phyloP scores from a whole-genome alignment of 2,329 filamentous ascomycete species.

The Hypoxylon sp. region DNA sequence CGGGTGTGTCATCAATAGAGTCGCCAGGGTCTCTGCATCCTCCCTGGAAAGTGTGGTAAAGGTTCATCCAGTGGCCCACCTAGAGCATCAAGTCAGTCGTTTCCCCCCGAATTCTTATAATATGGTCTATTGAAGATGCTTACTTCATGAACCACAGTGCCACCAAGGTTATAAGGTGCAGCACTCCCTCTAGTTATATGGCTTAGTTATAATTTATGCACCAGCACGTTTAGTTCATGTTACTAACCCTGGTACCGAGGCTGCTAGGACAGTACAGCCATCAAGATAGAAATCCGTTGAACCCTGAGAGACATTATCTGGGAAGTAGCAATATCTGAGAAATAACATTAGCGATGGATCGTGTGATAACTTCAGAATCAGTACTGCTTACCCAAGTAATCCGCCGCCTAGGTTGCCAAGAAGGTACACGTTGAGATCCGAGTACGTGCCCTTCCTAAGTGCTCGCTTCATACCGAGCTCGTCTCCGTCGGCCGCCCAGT shows the following conservation, averaged over 20 bases:
- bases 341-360: background rate
- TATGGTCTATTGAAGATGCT: background rate
- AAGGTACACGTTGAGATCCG: slow-evolving; percentile 65
- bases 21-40: slow-evolving; percentile 59
- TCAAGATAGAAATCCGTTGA: slow-evolving; percentile 57
- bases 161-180: slow-evolving; percentile 54
- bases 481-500: slow-evolving; percentile 61
- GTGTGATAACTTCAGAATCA: background rate
- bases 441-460: slow-evolving; percentile 63
- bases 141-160: slow-evolving; percentile 58
- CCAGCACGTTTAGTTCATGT: no score
- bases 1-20: slow-evolving; percentile 59
- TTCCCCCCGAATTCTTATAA: background rate
- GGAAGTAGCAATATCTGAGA: slow-evolving; percentile 62
- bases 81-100: slow-evolving; percentile 14
- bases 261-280: slow-evolving; percentile 52
- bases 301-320: slow-evolving; percentile 54
- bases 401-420: slow-evolving; percentile 55
- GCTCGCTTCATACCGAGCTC: slow-evolving; percentile 62
- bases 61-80: slow-evolving; percentile 60
- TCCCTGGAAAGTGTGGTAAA: slow-evolving; percentile 62
- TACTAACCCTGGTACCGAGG: slow-evolving; percentile 45
- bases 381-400: slow-evolving; percentile 55
- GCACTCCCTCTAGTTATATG: slow-evolving; percentile 38
- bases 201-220: no score